A percentile compares a stretch with the other conserved stretches of the same genome.
These are phyloP conservation scores for Ammopiptanthus mongolicus DNA, from an alignment of 306 rosid species.

Conservation along the genomic window DNA sequence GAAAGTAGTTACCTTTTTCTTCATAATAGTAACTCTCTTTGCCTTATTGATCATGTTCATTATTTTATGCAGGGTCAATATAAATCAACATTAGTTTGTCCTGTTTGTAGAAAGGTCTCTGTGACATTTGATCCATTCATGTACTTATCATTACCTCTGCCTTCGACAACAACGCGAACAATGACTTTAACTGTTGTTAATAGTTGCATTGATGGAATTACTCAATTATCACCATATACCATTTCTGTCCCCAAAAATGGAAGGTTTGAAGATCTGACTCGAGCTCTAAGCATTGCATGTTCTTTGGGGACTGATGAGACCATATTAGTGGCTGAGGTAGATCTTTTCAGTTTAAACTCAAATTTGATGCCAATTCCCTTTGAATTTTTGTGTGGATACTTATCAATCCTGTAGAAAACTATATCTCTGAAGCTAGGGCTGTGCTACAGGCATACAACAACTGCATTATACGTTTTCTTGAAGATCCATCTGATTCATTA, in stretches of 20 bases:
- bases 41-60: slow-evolving; percentile 26
- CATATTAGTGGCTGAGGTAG: slow-evolving; percentile 90
- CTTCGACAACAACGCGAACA: slow-evolving; percentile 83
- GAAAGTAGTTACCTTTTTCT: background rate
- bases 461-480: slow-evolving; percentile 80
- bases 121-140: slow-evolving; percentile 98
- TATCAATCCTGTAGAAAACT: slow-evolving; percentile 18
- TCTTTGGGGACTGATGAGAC: slow-evolving; percentile 72
- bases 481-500: slow-evolving; percentile 79
- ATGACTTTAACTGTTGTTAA: slow-evolving; percentile 84
- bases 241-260: slow-evolving; percentile 82
- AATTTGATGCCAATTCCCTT: slow-evolving; percentile 17
- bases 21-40: slow-evolving; percentile 13
- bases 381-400: slow-evolving; percentile 17
- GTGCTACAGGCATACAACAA: slow-evolving; percentile 79
- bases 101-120: slow-evolving; percentile 86
- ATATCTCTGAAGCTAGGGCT: slow-evolving; percentile 38
- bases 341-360: slow-evolving; percentile 2
- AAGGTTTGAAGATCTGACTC: slow-evolving; percentile 73
- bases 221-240: slow-evolving; percentile 53
- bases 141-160: slow-evolving; percentile 94
- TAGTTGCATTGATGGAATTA: slow-evolving; percentile 48
- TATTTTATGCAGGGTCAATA: slow-evolving; percentile 85
- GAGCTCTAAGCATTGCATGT: slow-evolving; percentile 63
- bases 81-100: slow-evolving; percentile 98